Evolutionary conservation across 306 rosid genomes (phyloP), one percentile per base, ranked within the genome.

Genomic region (Sechiopsis laciniata): DNA sequence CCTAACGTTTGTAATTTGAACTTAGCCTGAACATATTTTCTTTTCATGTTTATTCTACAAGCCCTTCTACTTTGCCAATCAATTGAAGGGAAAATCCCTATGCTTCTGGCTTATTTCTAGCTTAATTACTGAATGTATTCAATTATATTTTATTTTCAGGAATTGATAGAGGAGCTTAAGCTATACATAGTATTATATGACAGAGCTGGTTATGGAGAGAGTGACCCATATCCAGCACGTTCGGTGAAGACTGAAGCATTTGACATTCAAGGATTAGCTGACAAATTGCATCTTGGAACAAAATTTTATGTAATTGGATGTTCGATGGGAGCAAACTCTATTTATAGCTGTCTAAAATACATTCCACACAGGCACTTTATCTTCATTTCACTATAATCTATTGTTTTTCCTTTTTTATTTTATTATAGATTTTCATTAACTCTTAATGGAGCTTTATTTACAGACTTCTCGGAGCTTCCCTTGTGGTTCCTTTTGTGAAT

Each of bases 391-490:
- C 71, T 46, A 6, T 22, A n/a, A 67, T 66, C 56, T 37, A 22
- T 63, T 74, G 2, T 13, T 58, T 53, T 74, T 46, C 17, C 13
- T 22, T 15, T 15, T 54, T 37, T 37, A 62, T 32, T 6, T 10
- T 21, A 21, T 17, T 51, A 45, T 71, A 45, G 3, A 32, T 46
- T 70, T 22, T 17, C 61, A 35, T 65, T 56, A 15, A 59, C 19
- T 7, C 55, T 75, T 72, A 20, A 15, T 19, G 50, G 76, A 24
- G 55, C 55, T 42, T 78, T 21, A 15, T 55, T 46, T 83, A 74
- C 89, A 92, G 97, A 76, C 88, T 92, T 78, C 74, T 37, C 1
- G 97, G 96, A 82, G 95, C 88, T 75, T 79, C 91, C 17, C 70
- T 88, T 74, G 95, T 90, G 46, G 95, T 70, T 78, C 96, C 96